Conservation (phyloP, 805 yeast genomes). For the Candida namnaoensis region DNA sequence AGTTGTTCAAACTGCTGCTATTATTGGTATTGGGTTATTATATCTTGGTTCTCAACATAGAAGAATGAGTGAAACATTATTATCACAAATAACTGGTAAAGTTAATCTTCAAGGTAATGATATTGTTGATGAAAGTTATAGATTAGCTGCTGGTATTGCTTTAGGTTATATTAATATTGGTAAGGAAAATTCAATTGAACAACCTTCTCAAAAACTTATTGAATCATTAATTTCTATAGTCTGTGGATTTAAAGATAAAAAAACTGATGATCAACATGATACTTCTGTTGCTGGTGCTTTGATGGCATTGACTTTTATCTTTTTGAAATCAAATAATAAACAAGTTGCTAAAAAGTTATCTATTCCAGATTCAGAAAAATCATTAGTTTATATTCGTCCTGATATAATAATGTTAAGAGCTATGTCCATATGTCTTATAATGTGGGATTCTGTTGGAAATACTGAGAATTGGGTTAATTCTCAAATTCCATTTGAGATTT, state of each 20-base stretch:
- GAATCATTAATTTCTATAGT: conserved; percentile 54
- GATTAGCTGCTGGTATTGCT: conserved; percentile 83
- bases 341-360: conserved; percentile 52
- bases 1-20: conserved; percentile 84
- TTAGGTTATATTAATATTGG: conserved; percentile 82
- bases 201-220: conserved; percentile 40
- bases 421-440: conserved; percentile 52
- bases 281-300: conserved; percentile 68
- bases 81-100: conserved; percentile 57
- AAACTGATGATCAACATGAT: conserved; percentile 47
- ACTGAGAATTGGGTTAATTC: conserved; percentile 45
- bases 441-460: conserved; percentile 60
- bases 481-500: conserved; percentile 43
- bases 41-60: conserved; percentile 74
- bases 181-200: conserved; percentile 47
- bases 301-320: conserved; percentile 67
- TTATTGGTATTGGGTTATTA: conserved; percentile 82
- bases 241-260: conserved; percentile 51
- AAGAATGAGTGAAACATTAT: conserved; percentile 73
- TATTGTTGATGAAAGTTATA: conserved; percentile 67
- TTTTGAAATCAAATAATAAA: conserved; percentile 53
- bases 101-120: conserved; percentile 44
- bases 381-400: conserved; percentile 65
- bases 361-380: conserved; percentile 50
- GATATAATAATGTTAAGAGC: conserved; percentile 63